A percentile compares a stretch with the other conserved stretches of the same genome.
phyloP scores from a whole-genome alignment of 306 rosid genomes.

The Alnus rubra region DNA sequence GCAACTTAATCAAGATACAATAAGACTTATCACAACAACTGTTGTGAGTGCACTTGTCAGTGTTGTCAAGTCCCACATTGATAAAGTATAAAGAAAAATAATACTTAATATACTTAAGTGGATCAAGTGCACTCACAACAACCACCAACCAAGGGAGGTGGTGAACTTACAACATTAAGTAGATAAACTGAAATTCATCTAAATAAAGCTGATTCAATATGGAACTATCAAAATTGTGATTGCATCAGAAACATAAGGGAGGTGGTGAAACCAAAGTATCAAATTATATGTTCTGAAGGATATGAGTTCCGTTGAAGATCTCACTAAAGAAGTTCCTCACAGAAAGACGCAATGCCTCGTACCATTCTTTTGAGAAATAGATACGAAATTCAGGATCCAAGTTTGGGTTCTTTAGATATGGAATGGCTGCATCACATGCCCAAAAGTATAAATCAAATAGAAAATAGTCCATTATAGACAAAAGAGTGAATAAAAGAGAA shows the following conservation, averaged over 20 bases:
- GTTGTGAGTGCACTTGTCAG: too few relatives aligned
- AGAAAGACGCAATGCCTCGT: slow-evolving; percentile 79
- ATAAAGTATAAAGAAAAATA: too few relatives aligned
- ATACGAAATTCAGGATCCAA: slow-evolving; percentile 72
- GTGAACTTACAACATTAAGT: not conserved
- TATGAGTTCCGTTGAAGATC: slow-evolving; percentile 92
- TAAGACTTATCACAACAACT: not conserved
- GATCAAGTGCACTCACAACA: not conserved
- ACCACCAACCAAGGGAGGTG: not conserved
- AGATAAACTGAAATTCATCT: not conserved
- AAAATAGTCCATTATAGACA: slow-evolving; percentile 17
- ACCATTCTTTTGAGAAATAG: slow-evolving; percentile 88
- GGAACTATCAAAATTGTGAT: not conserved
- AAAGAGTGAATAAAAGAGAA: slow-evolving; percentile 11
- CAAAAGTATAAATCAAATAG: slow-evolving; percentile 22
- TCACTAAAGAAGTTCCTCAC: slow-evolving; percentile 88
- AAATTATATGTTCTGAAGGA: slow-evolving; percentile 50
- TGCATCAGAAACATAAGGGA: not conserved
- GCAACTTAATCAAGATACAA: not conserved
- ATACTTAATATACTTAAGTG: too few relatives aligned
- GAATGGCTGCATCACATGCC: slow-evolving; percentile 70
- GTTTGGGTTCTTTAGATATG: slow-evolving; percentile 77
- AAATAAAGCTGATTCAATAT: not conserved
- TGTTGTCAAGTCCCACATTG: too few relatives aligned
- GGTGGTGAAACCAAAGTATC: not conserved